Evolutionary conservation across 768 basidiomycete genomes (phyloP).

Genomic region (Termitomyces bulborhizus): DNA sequence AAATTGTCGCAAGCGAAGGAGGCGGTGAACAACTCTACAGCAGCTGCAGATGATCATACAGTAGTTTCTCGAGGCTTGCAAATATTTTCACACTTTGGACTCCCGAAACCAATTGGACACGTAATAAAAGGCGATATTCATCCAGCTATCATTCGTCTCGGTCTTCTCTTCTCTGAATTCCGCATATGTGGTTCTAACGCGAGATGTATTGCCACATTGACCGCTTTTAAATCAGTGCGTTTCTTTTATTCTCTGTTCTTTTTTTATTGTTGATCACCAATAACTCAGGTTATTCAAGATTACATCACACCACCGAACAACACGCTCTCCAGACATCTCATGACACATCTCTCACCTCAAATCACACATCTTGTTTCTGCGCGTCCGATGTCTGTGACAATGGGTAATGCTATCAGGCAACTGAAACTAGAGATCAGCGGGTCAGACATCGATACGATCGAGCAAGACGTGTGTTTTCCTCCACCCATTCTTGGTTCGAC

Average conservation of each 20-base stretch:
- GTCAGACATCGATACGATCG: slow-evolving; percentile 88
- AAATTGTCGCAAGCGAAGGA: slow-evolving; percentile 21
- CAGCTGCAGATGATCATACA: slow-evolving; percentile 21
- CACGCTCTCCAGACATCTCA: slow-evolving; percentile 85
- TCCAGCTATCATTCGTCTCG: slow-evolving; percentile 80
- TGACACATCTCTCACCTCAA: slow-evolving; percentile 89
- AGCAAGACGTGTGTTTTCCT: slow-evolving; percentile 70
- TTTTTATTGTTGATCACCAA: slow-evolving; percentile 3
- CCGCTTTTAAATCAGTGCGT: slow-evolving; percentile 85
- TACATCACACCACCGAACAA: slow-evolving; percentile 84
- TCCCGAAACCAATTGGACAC: slow-evolving; percentile 53
- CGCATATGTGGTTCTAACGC: slow-evolving; percentile 94
- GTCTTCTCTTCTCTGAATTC: slow-evolving; percentile 87
- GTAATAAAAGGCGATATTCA: slow-evolving; percentile 82
- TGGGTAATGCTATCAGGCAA: slow-evolving; percentile 92
- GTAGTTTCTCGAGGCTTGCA: slow-evolving; percentile 59
- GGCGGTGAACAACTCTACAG: slow-evolving; percentile 11
- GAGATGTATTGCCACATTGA: slow-evolving; percentile 86
- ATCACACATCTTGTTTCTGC: slow-evolving; percentile 86
- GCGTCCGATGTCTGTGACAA: slow-evolving; percentile 86
- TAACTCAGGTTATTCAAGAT: slow-evolving; percentile 76
- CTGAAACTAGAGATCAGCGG: slow-evolving; percentile 93
- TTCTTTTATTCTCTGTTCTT: slow-evolving; percentile 8
- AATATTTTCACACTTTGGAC: slow-evolving; percentile 83
- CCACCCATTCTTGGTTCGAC: neutral